These are phyloP conservation scores for Magnaporthiopsis poae DNA, from an alignment of 2,329 filamentous ascomycete genomes.

Conservation along the genomic window DNA sequence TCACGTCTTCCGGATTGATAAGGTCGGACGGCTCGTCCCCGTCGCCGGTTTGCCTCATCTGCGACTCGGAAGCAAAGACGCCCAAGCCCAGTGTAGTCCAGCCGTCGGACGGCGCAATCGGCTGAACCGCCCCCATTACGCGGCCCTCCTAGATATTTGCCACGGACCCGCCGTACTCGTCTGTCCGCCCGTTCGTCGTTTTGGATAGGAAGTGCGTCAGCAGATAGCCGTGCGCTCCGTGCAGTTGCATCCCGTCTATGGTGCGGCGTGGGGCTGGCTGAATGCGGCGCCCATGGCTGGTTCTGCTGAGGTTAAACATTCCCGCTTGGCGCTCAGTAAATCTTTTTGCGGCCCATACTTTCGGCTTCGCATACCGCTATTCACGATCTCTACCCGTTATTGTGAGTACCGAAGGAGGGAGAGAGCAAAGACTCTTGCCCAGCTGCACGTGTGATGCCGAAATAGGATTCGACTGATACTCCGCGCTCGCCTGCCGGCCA, in stretches of 20 bases:
- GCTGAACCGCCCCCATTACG: conserved; percentile 8
- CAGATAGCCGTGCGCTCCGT: conserved; percentile 40
- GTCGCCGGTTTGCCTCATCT: not conserved
- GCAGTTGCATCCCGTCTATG: conserved; percentile 42
- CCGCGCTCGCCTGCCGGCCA: conserved; percentile 39
- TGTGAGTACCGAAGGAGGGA: too few species aligned
- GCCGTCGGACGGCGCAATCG: conserved; percentile 2
- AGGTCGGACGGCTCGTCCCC: conserved; percentile 8
- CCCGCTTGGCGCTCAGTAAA: too few species aligned
- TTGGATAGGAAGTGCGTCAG: conserved; percentile 42
- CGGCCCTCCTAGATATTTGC: conserved; percentile 23
- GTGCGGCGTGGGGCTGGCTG: conserved; percentile 42
- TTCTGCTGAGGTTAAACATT: too few species aligned
- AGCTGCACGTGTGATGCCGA: not conserved
- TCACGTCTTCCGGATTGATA: not conserved
- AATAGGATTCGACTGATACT: conserved; percentile 26
- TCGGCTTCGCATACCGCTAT: too few species aligned
- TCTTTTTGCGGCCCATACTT: too few species aligned
- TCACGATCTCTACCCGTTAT: too few species aligned
- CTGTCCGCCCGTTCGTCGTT: conserved; percentile 39
- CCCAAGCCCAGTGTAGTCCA: not conserved
- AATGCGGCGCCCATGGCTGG: conserved; percentile 21
- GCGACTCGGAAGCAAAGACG: not conserved
- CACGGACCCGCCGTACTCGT: conserved; percentile 36
- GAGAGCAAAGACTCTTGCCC: conserved; percentile 14